Base-by-base conservation (phyloP, 495 filamentous ascomycete species). In the Chaetomium fimeti region DNA sequence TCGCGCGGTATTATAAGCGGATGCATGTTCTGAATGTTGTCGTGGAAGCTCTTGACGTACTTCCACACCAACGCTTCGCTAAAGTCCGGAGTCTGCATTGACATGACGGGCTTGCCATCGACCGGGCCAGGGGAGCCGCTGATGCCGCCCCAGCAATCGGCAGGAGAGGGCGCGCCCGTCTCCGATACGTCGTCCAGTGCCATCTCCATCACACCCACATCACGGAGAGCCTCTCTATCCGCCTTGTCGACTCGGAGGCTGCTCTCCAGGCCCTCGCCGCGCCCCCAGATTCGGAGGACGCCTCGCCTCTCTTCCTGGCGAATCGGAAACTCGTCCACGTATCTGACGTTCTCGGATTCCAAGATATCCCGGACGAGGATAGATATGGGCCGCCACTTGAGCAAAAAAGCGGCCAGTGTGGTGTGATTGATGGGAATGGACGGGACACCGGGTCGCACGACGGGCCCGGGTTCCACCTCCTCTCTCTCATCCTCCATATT, bases 21-120 rank as follows among this genome's bases (percentile, higher is more conserved):
- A 73, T 98, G 94, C 72, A 98, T 85, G 60, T 86, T 90, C 68
- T 96, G 89, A 45, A 98, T 88, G 71, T 95, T 83, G 5, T 87
- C 74, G 70, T 92, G 77, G 72, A 91, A 98, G 73, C 87, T 90
- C 18, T 83, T 68, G 43, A 88, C 82, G 47, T 92, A 88, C 47
- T 77, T 81, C 62, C 79, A 79, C 9, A 96, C 80, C 2, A 83
- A 90, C 15, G 73, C 75, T 22, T 79, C 69, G 61, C 88, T 83
- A 57, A 95, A 82, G 57, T 87, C 89, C 16, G 91, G 77, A 15
- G 83, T 78, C 38, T 87, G 67, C 28, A 38, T 8, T 3, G 25
- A 86, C 62, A 86, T 83, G 6, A 83, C 68, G 1, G 86, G 83
- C 32, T 72, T 75, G 43, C 74, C 75, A 53, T 75, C 76, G 43